Percentiles rank a stretch among this genome's conserved stretches.
These are phyloP conservation scores for Aspergillus pseudonomiae DNA, from an alignment of 2,329 filamentous ascomycete species.

Conservation along the genomic window DNA sequence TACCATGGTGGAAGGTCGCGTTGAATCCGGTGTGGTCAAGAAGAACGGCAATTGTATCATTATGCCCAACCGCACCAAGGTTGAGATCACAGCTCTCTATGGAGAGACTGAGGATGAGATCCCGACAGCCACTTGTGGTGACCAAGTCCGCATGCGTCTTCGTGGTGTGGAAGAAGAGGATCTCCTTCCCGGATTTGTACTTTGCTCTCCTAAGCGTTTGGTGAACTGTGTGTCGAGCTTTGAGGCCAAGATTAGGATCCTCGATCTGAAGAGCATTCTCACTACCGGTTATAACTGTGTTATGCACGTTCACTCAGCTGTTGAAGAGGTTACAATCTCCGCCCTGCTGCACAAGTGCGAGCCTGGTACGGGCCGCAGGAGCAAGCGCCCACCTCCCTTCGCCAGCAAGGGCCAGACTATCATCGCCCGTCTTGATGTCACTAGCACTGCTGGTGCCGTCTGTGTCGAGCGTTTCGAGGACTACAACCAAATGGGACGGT, in stretches of 20 bases:
- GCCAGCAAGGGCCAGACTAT: constrained; percentile 80
- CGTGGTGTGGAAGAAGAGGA: constrained; percentile 98
- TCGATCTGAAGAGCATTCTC: constrained; percentile 93
- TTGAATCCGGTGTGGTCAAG: constrained; percentile 91
- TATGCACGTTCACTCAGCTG: constrained; percentile 93
- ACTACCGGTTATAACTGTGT: constrained; percentile 97
- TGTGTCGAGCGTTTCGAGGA: constrained; percentile 96
- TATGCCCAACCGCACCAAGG: constrained; percentile 90
- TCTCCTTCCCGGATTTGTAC: constrained; percentile 89
- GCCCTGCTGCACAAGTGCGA: constrained; percentile 90
- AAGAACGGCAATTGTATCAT: constrained; percentile 84
- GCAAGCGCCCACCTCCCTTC: constrained; percentile 89
- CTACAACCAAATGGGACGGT: constrained; percentile 90
- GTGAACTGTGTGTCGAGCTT: constrained; percentile 89
- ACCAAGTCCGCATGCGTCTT: constrained; percentile 89
- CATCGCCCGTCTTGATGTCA: constrained; percentile 88
- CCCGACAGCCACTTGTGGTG: constrained; percentile 78
- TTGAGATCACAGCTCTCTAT: constrained; percentile 83
- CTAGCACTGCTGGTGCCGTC: constrained; percentile 79
- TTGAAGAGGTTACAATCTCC: constrained; percentile 94
- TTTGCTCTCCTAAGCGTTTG: constrained; percentile 90
- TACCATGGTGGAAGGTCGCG: constrained; percentile 96
- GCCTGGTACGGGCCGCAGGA: constrained; percentile 90
- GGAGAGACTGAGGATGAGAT: constrained; percentile 97
- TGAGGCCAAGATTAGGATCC: constrained; percentile 93